Conservation (phyloP, 345 rosid species). For the Eucalyptus polybractea region DNA sequence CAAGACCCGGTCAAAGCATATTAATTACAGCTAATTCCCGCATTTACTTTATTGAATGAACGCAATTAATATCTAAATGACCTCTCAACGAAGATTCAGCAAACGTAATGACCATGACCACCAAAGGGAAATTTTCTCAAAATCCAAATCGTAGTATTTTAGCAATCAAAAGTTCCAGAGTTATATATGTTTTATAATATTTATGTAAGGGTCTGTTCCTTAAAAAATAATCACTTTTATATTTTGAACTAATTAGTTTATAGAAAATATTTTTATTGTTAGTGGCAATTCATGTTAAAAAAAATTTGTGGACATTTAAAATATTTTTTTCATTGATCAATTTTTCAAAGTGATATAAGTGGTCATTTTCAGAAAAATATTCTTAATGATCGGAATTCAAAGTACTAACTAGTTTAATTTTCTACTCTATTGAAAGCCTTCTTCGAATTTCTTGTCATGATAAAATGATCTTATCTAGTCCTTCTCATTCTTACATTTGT, state of each 20-base stretch:
- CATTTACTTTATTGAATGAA: neutral
- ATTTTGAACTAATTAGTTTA: too few species aligned
- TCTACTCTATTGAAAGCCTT: neutral
- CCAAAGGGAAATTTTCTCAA: neutral
- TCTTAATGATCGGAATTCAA: rapidly evolving
- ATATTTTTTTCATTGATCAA: neutral
- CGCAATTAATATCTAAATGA: neutral
- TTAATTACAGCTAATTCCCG: neutral
- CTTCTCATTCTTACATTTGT: neutral
- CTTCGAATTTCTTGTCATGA: neutral
- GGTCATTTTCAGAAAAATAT: neutral
- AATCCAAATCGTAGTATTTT: neutral
- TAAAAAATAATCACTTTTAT: neutral
- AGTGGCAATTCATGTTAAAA: too few species aligned
- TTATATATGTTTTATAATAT: neutral
- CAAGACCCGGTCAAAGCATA: neutral
- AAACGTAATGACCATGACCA: neutral
- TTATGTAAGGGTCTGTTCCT: neutral
- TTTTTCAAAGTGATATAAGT: neutral
- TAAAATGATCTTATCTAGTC: rapidly evolving
- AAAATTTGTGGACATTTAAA: rapidly evolving
- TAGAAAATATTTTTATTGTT: too few species aligned
- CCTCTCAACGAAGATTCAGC: neutral
- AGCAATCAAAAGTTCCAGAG: neutral
- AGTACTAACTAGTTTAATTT: neutral